phyloP scores from a whole-genome alignment of 495 filamentous ascomycete genomes.

The Talaromyces ruber region DNA sequence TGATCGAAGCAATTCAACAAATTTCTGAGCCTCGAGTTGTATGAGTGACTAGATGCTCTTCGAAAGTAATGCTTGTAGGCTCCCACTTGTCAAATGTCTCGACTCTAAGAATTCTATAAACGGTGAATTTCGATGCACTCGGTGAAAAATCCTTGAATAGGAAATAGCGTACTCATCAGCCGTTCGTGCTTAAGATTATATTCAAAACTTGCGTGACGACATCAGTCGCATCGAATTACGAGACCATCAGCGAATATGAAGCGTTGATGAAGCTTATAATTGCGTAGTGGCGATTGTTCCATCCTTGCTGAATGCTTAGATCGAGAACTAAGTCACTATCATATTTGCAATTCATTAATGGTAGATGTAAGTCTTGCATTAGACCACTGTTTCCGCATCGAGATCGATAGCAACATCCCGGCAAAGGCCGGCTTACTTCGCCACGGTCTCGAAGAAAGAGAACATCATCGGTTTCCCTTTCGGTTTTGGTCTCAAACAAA shows the following conservation, averaged over 20 bases:
- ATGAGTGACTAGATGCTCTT: not conserved
- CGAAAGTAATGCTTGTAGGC: not conserved
- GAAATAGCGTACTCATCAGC: not conserved
- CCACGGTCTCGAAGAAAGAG: not conserved
- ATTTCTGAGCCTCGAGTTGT: not conserved
- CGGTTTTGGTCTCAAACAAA: not conserved
- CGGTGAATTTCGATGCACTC: not conserved
- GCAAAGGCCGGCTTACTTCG: not conserved
- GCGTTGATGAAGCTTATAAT: not conserved
- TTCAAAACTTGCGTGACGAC: not conserved
- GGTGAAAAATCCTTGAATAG: not conserved
- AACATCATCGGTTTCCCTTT: not conserved
- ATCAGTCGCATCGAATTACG: not conserved
- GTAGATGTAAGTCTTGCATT: not conserved
- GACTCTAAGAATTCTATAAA: not conserved
- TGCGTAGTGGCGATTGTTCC: not conserved
- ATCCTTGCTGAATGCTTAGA: not conserved
- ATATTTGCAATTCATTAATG: not conserved
- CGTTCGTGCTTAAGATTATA: not conserved
- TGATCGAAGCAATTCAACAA: not conserved
- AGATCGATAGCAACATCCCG: not conserved
- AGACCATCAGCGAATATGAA: not conserved
- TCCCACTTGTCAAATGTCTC: not conserved
- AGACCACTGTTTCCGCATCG: not conserved
- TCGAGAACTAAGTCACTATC: not conserved